Base-by-base conservation (phyloP, 306 rosid genomes). In the Spatholobus suberectus region DNA sequence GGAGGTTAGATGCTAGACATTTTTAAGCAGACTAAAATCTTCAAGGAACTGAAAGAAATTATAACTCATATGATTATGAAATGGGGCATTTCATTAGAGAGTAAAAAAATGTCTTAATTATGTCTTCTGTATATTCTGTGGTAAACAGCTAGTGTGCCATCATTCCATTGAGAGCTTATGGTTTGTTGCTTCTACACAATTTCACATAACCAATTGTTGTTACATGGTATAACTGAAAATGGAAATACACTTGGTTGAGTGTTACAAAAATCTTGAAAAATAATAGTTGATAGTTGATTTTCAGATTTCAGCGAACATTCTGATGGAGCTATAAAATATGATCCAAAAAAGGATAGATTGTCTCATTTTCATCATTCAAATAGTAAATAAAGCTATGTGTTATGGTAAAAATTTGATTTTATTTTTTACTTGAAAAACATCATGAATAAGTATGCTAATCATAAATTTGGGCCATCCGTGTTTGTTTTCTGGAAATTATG, bases 1-100 rank as follows among this genome's bases (percentile, higher is more conserved):
- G 99, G 99, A 93, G 99, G 98, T 95, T 47, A 80, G 89, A 38
- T 73, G 38, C 69, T 76, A 41, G 70, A 77, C 26, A 62, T 44
- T 81, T 71, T 76, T 70, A 20, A 46, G 65, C 61, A 4, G 8
- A 76, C 65, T 41, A 67, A 43, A 65, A 24, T 76, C n/a, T 41
- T 23, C 76, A 40, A 68, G 65, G 41, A 75, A 46, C 67, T 55
- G 41, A 24, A 26, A 54, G 66, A 69, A 47, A 51, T 51, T 40
- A 38, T 35, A 41, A 24, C 52, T 78, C 43, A 10, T 46, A 54
- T 77, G 57, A 27, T 62, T 41, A 35, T 75, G 63, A 61, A 81
- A 41, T 59, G 17, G 20, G 57, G 21, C 70, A 58, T 66, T 75
- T 66, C 10, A n/a, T 49, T 23, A 12, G 40, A 61, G 13, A 24